Percentiles rank a stretch among this genome's conserved stretches.
Conservation (phyloP, 352 stramenopile species). For the Globisporangium cederbergense region DNA sequence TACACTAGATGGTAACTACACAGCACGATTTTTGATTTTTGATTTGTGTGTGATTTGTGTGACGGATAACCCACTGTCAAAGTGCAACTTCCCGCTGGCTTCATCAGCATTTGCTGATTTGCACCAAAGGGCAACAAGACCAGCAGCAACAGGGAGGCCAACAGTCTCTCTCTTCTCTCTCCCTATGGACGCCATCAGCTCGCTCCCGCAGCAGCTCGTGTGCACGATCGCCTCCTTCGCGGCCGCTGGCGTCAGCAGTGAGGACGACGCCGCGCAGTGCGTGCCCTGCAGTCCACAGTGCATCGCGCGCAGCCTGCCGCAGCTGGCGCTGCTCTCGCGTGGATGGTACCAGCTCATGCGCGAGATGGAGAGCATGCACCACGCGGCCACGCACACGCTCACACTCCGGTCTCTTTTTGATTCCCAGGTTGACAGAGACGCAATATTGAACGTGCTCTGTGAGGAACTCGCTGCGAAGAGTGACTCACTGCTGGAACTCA, state of each 20-base stretch:
- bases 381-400: background rate
- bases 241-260: background rate
- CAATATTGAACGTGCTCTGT: background rate
- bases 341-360: background rate
- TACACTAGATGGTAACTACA: too few relatives aligned
- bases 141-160: background rate
- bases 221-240: background rate
- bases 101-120: background rate
- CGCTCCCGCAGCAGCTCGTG: background rate
- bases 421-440: background rate
- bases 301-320: background rate
- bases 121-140: background rate
- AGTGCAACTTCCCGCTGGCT: background rate
- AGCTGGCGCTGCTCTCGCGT: background rate
- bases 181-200: background rate
- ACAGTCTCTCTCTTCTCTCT: too few relatives aligned
- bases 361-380: background rate
- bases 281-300: background rate
- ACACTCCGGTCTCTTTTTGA: background rate
- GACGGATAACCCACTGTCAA: too few relatives aligned
- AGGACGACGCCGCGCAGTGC: background rate
- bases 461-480: background rate
- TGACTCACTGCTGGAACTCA: constrained; percentile 1
- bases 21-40: too few relatives aligned
- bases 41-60: too few relatives aligned